Base-by-base conservation (phyloP, 371 early-diverging fungal species). In the Blakeslea trispora region DNA sequence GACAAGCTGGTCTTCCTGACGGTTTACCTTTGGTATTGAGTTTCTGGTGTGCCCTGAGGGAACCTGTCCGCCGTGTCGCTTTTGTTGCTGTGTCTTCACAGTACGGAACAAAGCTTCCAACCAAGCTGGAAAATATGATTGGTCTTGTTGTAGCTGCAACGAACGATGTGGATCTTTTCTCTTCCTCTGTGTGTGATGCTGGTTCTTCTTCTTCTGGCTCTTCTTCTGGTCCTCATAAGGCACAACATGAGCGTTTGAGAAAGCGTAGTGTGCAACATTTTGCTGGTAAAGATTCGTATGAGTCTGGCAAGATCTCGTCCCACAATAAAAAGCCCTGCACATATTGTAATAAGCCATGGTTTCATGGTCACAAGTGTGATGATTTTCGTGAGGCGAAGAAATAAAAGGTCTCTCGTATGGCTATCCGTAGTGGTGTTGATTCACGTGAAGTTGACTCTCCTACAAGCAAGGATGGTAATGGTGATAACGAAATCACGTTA, bases 1-100 rank as follows among this genome's bases (percentile, higher is more conserved):
- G 53, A 9, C 32, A 53, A 44, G 53, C 53, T 3, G 21, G 15
- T 13, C 5, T 53, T 7, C 31, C 42, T 5, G 44, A 53, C 44
- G 53, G 31, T 44, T 8, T 32, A 5, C 21, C 11, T 0, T 21
- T 44, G 18, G 53, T n/a, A n/a, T n/a, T n/a, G n/a, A n/a, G n/a
- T n/a, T n/a, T n/a, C n/a, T n/a, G n/a, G n/a, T n/a, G n/a, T 32
- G 17, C 6, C 44, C 1, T 42, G n/a, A 7, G 50, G 19, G 50
- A 34, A 39, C 17, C 39, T 19, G 37, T 50, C 11, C 37, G 50
- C 5, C 4, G 10, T 19, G 40, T 18, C 6, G 8, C 21, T 37
- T 14, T 14, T n/a, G 15, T 50, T 19, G 35, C 50, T 22, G 13
- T 50, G 7, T 17, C 50, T 23, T 32, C 50, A 7, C 34, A 50